phyloP scores from a whole-genome alignment of 345 rosid genomes.

The Fremontodendron californicum region DNA sequence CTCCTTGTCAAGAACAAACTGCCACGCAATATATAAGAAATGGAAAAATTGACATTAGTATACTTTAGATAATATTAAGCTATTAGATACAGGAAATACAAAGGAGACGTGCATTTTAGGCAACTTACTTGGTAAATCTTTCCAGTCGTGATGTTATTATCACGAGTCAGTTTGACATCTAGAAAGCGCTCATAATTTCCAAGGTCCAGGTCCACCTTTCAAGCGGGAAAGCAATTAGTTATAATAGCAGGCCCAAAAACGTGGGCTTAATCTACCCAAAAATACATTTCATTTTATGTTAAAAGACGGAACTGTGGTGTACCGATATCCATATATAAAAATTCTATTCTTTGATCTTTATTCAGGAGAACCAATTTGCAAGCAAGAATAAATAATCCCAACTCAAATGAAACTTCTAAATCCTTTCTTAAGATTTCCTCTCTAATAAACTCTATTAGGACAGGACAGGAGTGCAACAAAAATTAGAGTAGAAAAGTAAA shows the following conservation, averaged over 20 bases:
- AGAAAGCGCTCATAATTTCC: slow-evolving; percentile 98
- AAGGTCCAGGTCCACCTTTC: slow-evolving; percentile 97
- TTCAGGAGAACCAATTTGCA: background rate
- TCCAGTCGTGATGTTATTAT: slow-evolving; percentile 91
- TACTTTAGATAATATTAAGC: background rate
- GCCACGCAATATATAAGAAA: slow-evolving; percentile 13
- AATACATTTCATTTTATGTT: background rate
- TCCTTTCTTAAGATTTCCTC: background rate
- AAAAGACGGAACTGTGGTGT: background rate
- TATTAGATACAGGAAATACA: background rate
- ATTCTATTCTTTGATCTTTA: no score
- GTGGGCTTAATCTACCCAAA: background rate
- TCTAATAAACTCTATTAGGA: background rate
- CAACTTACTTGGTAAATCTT: slow-evolving; percentile 79
- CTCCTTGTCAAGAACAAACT: slow-evolving; percentile 87
- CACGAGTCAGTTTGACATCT: slow-evolving; percentile 75
- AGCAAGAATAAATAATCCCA: background rate
- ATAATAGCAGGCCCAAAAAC: background rate
- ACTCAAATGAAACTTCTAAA: background rate
- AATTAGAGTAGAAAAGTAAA: background rate
- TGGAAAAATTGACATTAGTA: background rate
- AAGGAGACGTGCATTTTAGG: background rate
- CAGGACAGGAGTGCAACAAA: background rate
- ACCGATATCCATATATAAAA: no score
- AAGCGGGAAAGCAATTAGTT: background rate